Evolutionary conservation across 2,329 filamentous ascomycete genomes (phyloP), one percentile per base, ranked within the genome.

Genomic region (Phaeoacremonium minimum): DNA sequence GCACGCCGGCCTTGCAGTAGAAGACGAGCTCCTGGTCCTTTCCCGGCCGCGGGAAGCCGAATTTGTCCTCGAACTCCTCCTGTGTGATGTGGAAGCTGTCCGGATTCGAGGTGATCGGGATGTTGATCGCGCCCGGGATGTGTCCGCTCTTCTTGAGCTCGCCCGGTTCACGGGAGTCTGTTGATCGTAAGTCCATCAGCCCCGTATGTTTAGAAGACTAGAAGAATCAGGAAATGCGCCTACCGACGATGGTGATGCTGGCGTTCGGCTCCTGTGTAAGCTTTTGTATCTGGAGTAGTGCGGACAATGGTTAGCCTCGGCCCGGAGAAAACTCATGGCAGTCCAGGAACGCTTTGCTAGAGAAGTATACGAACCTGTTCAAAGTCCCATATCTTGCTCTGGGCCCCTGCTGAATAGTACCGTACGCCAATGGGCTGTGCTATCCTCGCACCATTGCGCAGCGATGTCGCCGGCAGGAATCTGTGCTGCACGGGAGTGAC

Each of bases 1-100:
- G 73, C 45, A 97, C 87, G 3, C 93, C 93, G 0, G 90, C 83
- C 66, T 88, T 94, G 66, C 93, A 98, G 61, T 95, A 97, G 53
- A 97, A 93, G 4, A 97, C 73, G 12, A 95, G 58, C 46, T 77
- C 69, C 19, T 61, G 57, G 30, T 77, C 69, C 41, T 66, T 67
- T 3, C 52, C 50, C 0, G 72, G 90, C 42, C 87, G 85, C 41
- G 72, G 64, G 53, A 85, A 95, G 4, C 88, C 90, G 60, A 88
- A 90, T 13, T 83, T 67, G 42, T 88, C 86, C 55, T 85, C 76
- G 55, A 97, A 97, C 45, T 95, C 89, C 11, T 87, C 84, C 1
- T 73, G 69, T 0, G 71, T 58, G 7, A 96, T 73, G 59, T 89
- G 84, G 52, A 94, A 81, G 41, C 83, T 83, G 59, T 96, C 89